Conservation (phyloP, 2,329 filamentous ascomycete species). For the Beauveria rudraprayagi region DNA sequence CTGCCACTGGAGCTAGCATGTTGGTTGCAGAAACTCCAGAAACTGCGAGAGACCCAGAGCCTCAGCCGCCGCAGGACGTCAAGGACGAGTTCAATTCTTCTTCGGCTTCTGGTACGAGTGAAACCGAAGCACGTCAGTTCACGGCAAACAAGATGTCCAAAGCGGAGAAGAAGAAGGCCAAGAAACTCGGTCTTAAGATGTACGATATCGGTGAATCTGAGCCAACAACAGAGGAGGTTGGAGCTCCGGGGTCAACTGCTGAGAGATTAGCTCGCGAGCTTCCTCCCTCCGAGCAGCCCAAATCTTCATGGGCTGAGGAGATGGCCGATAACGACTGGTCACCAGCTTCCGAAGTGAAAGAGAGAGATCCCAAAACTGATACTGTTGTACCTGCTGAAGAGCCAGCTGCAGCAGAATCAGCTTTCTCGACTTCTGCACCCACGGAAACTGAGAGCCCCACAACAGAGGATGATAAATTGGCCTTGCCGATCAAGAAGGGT, state of each 20-base stretch:
- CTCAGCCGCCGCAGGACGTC: neutral
- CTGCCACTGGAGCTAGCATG: neutral
- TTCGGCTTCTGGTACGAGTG: neutral
- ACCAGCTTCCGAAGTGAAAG: neutral
- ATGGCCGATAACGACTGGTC: constrained; percentile 7
- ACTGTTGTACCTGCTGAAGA: neutral
- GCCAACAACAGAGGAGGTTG: neutral
- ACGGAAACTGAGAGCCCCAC: constrained; percentile 12
- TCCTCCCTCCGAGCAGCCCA: neutral
- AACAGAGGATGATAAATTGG: constrained; percentile 18
- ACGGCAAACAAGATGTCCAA: constrained; percentile 20
- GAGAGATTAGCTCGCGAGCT: constrained; percentile 1
- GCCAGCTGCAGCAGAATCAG: neutral
- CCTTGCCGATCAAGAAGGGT: constrained; percentile 33
- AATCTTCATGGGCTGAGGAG: constrained; percentile 15
- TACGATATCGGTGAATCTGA: constrained; percentile 3
- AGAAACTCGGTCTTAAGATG: constrained; percentile 20
- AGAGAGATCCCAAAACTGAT: neutral
- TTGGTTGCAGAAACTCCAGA: neutral
- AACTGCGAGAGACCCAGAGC: neutral
- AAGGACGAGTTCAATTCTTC: neutral
- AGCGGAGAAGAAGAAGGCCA: constrained; percentile 30
- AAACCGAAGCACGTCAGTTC: neutral
- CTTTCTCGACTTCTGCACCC: neutral
- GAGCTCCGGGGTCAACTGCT: neutral